Conservation (phyloP, 257 asterid species). For the Nicotiana undulata region DNA sequence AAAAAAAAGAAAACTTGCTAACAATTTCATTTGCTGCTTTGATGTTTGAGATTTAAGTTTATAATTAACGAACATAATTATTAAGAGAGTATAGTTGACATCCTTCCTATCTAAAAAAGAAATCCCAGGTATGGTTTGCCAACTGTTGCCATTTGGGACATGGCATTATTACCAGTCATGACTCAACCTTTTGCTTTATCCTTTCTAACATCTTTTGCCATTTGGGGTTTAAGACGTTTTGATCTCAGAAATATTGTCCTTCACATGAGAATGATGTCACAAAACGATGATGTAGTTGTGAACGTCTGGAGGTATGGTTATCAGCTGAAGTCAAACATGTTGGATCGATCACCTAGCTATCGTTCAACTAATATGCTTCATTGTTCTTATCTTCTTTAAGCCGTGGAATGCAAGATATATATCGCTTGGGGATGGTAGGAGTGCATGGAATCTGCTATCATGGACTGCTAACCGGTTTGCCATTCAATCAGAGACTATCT, state of each 20-base stretch:
- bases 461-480: slow-evolving; percentile 90
- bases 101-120: too few relatives aligned
- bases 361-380: background rate
- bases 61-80: background rate
- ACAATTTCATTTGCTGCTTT: background rate
- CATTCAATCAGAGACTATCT: slow-evolving; percentile 82
- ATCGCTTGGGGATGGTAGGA: slow-evolving; percentile 79
- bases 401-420: slow-evolving; percentile 53
- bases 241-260: slow-evolving; percentile 93
- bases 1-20: too few relatives aligned
- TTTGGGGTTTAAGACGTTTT: too few relatives aligned
- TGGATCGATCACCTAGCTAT: background rate
- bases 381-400: slow-evolving; percentile 23
- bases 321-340: background rate
- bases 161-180: background rate
- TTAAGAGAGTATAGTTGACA: background rate
- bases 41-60: background rate
- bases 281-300: slow-evolving; percentile 91
- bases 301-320: slow-evolving; percentile 76
- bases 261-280: slow-evolving; percentile 81
- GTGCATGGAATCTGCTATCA: slow-evolving; percentile 91
- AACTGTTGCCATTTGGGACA: background rate
- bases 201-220: background rate
- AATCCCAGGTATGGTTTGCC: background rate
- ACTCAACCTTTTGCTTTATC: background rate